phyloP scores from a whole-genome alignment of 371 early-diverging fungal species.

The Chytridium lagenaria region DNA sequence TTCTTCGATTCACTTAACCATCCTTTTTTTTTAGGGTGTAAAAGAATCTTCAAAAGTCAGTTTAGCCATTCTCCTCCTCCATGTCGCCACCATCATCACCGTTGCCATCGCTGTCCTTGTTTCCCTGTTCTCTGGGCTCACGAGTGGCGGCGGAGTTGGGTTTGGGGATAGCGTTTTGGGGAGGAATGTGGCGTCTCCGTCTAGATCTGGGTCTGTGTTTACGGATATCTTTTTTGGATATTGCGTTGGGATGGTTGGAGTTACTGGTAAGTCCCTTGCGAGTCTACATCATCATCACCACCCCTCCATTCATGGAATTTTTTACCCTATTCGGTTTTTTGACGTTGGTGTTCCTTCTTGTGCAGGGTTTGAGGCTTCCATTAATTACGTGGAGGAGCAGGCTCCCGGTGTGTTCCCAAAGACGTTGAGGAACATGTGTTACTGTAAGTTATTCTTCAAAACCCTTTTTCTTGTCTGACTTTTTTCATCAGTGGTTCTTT shows the following conservation, averaged over 20 bases:
- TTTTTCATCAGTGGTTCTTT: constrained; percentile 47
- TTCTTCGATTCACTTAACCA: too few relatives aligned
- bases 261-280: too few relatives aligned
- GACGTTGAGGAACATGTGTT: constrained; percentile 62
- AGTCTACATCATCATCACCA: too few relatives aligned
- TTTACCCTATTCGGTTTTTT: too few relatives aligned
- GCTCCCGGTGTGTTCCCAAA: constrained; percentile 63
- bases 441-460: constrained; percentile 17
- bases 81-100: constrained; percentile 51
- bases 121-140: constrained; percentile 17
- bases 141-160: not conserved
- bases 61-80: constrained; percentile 52
- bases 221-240: constrained; percentile 57
- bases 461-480: not conserved
- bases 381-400: constrained; percentile 59
- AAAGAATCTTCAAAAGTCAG: constrained; percentile 57
- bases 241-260: constrained; percentile 64
- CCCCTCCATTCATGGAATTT: too few relatives aligned
- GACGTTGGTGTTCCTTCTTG: too few relatives aligned
- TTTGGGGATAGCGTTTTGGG: not conserved
- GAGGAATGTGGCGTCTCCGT: constrained; percentile 41
- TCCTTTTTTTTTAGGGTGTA: constrained; percentile 34
- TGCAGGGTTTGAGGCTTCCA: not conserved
- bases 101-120: constrained; percentile 54
- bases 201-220: not conserved